These are phyloP conservation scores for Linnemannia schmuckeri DNA, from an alignment of 192 early-diverging fungal genomes.

Conservation along the genomic window DNA sequence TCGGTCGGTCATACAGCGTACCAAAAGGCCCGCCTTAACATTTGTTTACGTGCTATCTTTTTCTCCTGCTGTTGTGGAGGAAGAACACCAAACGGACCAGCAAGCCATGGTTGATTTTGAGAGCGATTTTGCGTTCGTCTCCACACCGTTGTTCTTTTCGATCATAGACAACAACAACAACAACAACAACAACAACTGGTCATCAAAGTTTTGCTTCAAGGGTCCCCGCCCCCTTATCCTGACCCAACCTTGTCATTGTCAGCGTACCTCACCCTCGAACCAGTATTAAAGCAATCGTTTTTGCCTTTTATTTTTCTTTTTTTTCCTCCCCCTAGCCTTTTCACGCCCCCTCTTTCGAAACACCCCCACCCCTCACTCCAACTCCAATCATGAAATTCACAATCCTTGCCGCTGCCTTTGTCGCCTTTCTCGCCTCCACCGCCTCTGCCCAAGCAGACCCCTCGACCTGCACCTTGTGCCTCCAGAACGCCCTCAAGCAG, in stretches of 20 bases:
- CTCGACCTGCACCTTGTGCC: slow-evolving; percentile 30
- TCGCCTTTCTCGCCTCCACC: slow-evolving; percentile 17
- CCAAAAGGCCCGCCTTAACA: too few relatives aligned
- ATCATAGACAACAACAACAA: neutral
- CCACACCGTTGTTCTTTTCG: too few relatives aligned
- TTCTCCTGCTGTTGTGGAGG: too few relatives aligned
- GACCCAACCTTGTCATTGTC: neutral
- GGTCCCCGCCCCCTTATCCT: neutral
- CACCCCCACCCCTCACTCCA: neutral
- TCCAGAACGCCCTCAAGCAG: slow-evolving; percentile 26
- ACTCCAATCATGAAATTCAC: slow-evolving; percentile 36
- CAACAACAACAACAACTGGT: neutral
- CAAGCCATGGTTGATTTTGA: too few relatives aligned
- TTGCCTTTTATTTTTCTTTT: neutral
- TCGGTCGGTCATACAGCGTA: too few relatives aligned
- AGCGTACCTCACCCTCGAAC: neutral
- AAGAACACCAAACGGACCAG: too few relatives aligned
- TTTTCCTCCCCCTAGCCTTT: neutral
- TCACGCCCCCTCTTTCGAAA: neutral
- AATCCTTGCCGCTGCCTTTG: neutral
- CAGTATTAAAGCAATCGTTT: neutral
- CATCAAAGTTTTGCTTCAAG: neutral
- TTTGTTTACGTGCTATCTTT: too few relatives aligned
- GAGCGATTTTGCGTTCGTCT: too few relatives aligned
- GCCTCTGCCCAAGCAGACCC: slow-evolving; percentile 31